A percentile compares a stretch with the other conserved stretches of the same genome.
Evolutionary conservation across 208 protist genomes (phyloP).

Genomic region (Leishmania tropica): DNA sequence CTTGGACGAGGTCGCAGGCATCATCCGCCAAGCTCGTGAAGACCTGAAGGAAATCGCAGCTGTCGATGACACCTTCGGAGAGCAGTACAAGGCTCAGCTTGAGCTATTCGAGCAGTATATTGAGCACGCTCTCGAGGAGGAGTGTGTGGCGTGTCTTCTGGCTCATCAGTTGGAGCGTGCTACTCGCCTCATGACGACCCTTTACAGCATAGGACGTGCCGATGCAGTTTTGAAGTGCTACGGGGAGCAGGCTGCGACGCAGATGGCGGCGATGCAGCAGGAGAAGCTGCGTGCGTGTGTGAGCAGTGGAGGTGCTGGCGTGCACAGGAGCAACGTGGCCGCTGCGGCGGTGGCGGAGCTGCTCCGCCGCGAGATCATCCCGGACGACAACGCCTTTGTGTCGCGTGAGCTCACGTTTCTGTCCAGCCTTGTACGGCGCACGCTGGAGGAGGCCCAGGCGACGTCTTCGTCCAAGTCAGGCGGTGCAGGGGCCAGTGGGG

Average conservation of each 20-base stretch:
- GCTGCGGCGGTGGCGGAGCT: conserved; percentile 28
- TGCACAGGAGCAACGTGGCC: not conserved
- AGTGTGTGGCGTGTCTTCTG: conserved; percentile 52
- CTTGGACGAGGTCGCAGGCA: conserved; percentile 23
- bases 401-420: conserved; percentile 28
- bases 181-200: conserved; percentile 49
- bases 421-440: conserved; percentile 14
- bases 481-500: not conserved
- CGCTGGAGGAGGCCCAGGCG: not conserved
- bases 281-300: conserved; percentile 24
- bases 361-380: conserved; percentile 25
- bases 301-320: not conserved
- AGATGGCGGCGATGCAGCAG: conserved; percentile 31
- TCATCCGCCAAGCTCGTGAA: conserved; percentile 37
- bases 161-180: conserved; percentile 49
- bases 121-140: conserved; percentile 57
- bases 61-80: conserved; percentile 64
- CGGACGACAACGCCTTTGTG: conserved; percentile 23
- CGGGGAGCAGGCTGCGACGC: conserved; percentile 34
- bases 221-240: conserved; percentile 64
- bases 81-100: conserved; percentile 52
- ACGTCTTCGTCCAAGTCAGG: not conserved
- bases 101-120: conserved; percentile 64
- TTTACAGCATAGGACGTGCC: conserved; percentile 66
- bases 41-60: conserved; percentile 53